Base-by-base conservation (phyloP, 805 yeast genomes). In the Cyberlindnera euphorbiiphila region DNA sequence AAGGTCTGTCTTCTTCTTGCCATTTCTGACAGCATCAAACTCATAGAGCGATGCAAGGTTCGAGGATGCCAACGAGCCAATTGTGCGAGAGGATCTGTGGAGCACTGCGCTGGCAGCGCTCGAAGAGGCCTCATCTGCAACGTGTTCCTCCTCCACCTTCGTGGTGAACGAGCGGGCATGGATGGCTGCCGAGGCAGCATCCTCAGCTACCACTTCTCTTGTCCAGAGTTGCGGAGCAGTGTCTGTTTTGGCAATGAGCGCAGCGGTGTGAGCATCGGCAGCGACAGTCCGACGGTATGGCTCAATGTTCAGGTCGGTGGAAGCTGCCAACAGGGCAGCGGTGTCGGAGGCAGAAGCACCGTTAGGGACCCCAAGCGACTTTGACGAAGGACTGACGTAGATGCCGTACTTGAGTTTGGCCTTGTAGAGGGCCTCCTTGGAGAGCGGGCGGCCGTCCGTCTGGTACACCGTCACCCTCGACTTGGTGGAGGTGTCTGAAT, bases 281-380 rank as follows among this genome's bases (percentile, higher is more conserved):
- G 79, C 72, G 11, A 71, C 57, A 24, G 61, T 62, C 38, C 89
- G 65, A 57, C 76, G 80, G 57, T 81, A 83, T 11, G 86, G 78
- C 44, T 72, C 74, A 25, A 81, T 74, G 3, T 78, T 69, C 30
- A 79, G 66, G 57, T 78, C 84, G 3, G 83, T 62, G 10, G 78
- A 73, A 6, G 85, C 74, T 2, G 93, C 94, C 44, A 82, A 65
- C 37, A 81, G 64, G 1, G 93, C 93, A 33, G 94, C 91, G 6
- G 83, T 75, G 54, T 80, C 87, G 12, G 85, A 73, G 20, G 88
- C 85, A 16, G 44, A 39, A 9, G 57, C 50, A 28, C 74, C 69
- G 41, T 79, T 70, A 43, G 74, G 70, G 21, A 81, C 83, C n/a
- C 91, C 89, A 6, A 78, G 61, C 9, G 69, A 61, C 4, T 47